Conservation (phyloP, 2,329 filamentous ascomycete species). For the Cephalotrichum gorgonifer region DNA sequence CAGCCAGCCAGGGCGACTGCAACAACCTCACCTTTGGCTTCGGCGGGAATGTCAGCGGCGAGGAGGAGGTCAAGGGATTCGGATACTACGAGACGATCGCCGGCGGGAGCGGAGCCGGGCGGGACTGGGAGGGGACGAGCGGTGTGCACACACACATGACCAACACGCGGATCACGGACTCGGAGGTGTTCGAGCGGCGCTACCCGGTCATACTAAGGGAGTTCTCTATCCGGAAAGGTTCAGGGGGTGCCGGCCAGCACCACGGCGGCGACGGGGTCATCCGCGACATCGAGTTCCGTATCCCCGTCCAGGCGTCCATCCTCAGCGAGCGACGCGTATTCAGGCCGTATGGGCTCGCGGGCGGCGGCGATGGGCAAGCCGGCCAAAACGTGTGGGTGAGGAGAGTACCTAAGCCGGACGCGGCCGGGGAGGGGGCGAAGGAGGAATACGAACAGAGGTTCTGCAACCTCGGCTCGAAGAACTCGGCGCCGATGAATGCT, state of each 20-base stretch:
- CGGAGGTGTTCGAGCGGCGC: constrained; percentile 31
- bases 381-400: constrained; percentile 85
- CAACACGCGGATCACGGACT: constrained; percentile 63
- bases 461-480: constrained; percentile 71
- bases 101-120: constrained; percentile 59
- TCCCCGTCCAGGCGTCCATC: constrained; percentile 67
- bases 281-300: constrained; percentile 69
- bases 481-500: constrained; percentile 63
- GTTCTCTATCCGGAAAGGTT: constrained; percentile 54
- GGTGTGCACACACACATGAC: constrained; percentile 50
- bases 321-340: constrained; percentile 70
- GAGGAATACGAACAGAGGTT: constrained; percentile 36
- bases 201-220: constrained; percentile 66
- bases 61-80: constrained; percentile 27
- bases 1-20: constrained; percentile 69
- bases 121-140: constrained; percentile 32
- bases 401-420: constrained; percentile 47
- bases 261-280: constrained; percentile 65
- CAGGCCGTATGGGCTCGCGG: constrained; percentile 60
- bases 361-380: constrained; percentile 67
- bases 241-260: constrained; percentile 45
- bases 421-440: constrained; percentile 30
- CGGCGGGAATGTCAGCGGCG: constrained; percentile 31
- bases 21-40: constrained; percentile 82
- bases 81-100: constrained; percentile 52